Percentiles rank a stretch among this genome's conserved stretches.
Conservation (phyloP, 1,284 basidiomycete species). For the Sanghuangporus baumii region DNA sequence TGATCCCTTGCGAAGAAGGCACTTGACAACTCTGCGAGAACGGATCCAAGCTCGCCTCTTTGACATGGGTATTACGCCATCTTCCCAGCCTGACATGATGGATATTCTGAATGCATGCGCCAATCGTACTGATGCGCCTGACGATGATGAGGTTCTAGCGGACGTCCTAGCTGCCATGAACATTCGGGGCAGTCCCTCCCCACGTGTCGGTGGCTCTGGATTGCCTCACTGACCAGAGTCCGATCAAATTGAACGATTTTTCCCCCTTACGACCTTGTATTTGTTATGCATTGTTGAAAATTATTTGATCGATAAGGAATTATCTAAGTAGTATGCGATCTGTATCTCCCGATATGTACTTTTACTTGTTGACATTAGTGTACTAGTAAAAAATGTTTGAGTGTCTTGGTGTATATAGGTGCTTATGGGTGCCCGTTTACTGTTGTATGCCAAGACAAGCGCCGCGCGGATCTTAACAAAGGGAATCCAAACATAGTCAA, state of each 20-base stretch:
- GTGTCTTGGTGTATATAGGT: not conserved
- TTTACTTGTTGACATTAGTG: not conserved
- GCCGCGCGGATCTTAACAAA: not conserved
- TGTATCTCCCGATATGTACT: not conserved
- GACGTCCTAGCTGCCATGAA: conserved; percentile 54
- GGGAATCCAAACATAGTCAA: not conserved
- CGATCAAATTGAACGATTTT: not conserved
- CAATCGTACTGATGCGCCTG: conserved; percentile 33
- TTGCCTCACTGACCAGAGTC: conserved; percentile 21
- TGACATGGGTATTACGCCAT: conserved; percentile 69
- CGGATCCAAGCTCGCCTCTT: conserved; percentile 17
- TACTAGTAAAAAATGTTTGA: not conserved
- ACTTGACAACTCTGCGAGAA: conserved; percentile 16
- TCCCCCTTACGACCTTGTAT: not conserved
- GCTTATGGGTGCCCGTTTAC: conserved; percentile 1
- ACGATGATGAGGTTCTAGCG: conserved; percentile 59
- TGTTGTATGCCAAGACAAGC: not conserved
- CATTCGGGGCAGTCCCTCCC: conserved; percentile 11
- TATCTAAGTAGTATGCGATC: too few species aligned
- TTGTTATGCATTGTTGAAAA: not conserved
- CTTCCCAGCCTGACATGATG: conserved; percentile 45
- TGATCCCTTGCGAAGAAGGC: conserved; percentile 16
- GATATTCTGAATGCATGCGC: conserved; percentile 48
- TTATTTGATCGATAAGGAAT: not conserved
- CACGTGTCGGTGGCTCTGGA: conserved; percentile 28